phyloP scores from a whole-genome alignment of 495 filamentous ascomycete species.

The Daldinia decipiens region DNA sequence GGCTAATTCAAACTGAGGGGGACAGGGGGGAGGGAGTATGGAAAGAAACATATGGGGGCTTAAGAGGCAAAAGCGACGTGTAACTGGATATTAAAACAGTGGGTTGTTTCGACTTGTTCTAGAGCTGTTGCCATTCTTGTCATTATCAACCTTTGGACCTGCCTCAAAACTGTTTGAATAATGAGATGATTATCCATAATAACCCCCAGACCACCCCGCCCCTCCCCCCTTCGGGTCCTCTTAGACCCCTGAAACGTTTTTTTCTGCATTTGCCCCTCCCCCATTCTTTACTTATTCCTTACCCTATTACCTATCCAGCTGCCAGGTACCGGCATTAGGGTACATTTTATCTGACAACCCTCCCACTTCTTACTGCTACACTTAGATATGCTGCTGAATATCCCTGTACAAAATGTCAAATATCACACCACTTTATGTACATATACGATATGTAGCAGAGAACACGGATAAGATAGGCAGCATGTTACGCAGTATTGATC shows the following conservation, averaged over 20 bases:
- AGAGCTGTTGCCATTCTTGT: slow-evolving; percentile 20
- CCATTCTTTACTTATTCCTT: slow-evolving; percentile 5
- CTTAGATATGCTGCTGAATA: slow-evolving; percentile 2
- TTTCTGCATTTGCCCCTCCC: background rate
- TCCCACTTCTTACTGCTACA: slow-evolving; percentile 6
- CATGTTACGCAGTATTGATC: background rate
- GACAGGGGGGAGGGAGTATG: background rate
- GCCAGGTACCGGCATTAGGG: slow-evolving; percentile 4
- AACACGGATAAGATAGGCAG: background rate
- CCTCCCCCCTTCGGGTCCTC: background rate
- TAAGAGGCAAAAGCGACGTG: slow-evolving; percentile 22
- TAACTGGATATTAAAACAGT: slow-evolving; percentile 31
- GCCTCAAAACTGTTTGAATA: background rate
- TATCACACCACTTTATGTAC: slow-evolving; percentile 3
- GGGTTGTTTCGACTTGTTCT: slow-evolving; percentile 43
- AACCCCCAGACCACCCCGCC: no score
- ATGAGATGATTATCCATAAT: slow-evolving; percentile 1
- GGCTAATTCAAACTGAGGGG: slow-evolving; percentile 1
- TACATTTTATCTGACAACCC: slow-evolving; percentile 1
- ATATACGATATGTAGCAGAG: background rate
- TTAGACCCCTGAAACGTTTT: slow-evolving; percentile 6
- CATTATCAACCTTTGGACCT: background rate
- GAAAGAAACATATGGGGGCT: background rate
- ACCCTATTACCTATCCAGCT: background rate
- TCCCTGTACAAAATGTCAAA: slow-evolving; percentile 1